A percentile compares a stretch with the other conserved stretches of the same genome.
These are phyloP conservation scores for Prunus salicina DNA, from an alignment of 306 rosid species.

Conservation along the genomic window DNA sequence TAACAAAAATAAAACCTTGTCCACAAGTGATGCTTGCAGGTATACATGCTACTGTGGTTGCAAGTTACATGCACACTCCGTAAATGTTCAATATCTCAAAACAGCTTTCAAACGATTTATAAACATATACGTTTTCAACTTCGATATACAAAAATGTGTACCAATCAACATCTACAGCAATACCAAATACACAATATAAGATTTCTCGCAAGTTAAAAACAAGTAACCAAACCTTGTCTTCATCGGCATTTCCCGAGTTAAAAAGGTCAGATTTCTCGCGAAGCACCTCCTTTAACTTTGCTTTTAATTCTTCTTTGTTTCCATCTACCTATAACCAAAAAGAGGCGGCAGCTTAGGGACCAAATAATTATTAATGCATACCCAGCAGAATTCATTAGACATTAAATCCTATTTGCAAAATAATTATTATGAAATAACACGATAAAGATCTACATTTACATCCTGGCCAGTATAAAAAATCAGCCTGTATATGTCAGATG, in stretches of 20 bases:
- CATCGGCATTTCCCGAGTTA: conserved; percentile 57
- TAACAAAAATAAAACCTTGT: background rate
- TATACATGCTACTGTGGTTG: background rate
- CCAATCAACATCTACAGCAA: background rate
- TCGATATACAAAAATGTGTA: background rate
- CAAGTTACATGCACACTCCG: background rate
- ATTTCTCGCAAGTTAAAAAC: background rate
- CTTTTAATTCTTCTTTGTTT: conserved; percentile 78
- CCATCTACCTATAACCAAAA: conserved; percentile 48
- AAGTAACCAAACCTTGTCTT: conserved; percentile 64
- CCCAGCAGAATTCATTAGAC: background rate
- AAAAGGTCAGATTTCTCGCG: conserved; percentile 87
- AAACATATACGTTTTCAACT: background rate
- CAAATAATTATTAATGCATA: conserved; percentile 1
- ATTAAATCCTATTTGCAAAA: background rate
- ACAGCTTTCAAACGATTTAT: background rate
- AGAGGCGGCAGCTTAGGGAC: conserved; percentile 9
- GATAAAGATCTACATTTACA: background rate
- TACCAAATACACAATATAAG: background rate
- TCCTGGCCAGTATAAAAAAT: background rate
- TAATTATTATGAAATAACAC: background rate
- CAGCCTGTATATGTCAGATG: background rate
- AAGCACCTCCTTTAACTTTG: conserved; percentile 69
- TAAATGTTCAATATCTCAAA: background rate
- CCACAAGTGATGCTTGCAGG: background rate